Evolutionary conservation across 2,329 filamentous ascomycete genomes (phyloP), one percentile per base, ranked within the genome.

Genomic region (Monosporascus sp.): DNA sequence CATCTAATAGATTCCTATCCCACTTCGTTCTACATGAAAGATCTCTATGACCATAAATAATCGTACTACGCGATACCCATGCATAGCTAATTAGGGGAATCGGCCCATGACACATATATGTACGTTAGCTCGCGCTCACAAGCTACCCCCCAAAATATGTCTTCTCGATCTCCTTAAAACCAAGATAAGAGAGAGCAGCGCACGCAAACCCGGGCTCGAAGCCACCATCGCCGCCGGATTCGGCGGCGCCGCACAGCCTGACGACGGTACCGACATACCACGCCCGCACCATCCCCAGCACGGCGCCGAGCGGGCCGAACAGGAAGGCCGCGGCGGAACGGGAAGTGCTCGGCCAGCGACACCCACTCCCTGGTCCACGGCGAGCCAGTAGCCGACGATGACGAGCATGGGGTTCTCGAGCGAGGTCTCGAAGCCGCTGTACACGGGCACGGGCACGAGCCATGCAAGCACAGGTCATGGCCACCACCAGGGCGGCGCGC

Each of bases 251-350:
- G 51, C 84, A 83, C 31, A 81, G 71, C 53, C 76, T 74, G 0
- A 84, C 86, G 56, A 90, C 82, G 0, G 86, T 86, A 0, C 87
- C 87, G 1, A 80, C 79, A 59, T 75, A 87, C 85, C 86, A 90
- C 0, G 74, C 68, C 68, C 90, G 87, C 18, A 79, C 79, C 84
- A 90, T 90, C 5, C 87, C 87, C 7, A 81, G 73, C 3, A 88
- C 77, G 62, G 87, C 85, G 15, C 87, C 87, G 15, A 90, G 75
- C 3, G 86, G 78, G 24, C 24, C 24, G 24, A 25, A 2, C 24
- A 25, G 24, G 24, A 25, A 25, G 24, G 7, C 24, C 24, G 24
- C 24, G 24, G 24, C 24, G 7, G 6, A 7, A 7, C 7, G 24
- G 7, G 24, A 25, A 25, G 24, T 25, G 24, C 24, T 25, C 24